A percentile compares a stretch with the other conserved stretches of the same genome.
Evolutionary conservation across 78 protist species (phyloP).

Genomic region (Dictyostelium intermedium): DNA sequence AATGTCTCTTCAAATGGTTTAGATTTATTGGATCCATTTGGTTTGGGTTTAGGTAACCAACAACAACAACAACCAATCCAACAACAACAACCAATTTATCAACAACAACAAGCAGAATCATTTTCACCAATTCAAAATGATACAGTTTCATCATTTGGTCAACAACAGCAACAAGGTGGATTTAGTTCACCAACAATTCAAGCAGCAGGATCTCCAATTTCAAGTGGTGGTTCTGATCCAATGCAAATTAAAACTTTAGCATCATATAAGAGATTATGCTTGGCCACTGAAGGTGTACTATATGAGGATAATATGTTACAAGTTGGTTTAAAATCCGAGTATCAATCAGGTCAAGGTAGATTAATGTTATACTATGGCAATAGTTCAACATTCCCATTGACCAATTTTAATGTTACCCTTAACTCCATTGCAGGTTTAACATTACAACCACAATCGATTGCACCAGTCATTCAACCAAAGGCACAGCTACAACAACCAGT

Average conservation of each 20-base stretch:
- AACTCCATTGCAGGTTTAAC: conserved; percentile 7
- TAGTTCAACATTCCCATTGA: conserved; percentile 58
- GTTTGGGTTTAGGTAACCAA: conserved; percentile 34
- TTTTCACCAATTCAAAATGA: not conserved
- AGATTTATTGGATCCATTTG: conserved; percentile 78
- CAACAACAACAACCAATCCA: conserved; percentile 5
- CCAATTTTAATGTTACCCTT: conserved; percentile 15
- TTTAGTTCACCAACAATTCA: conserved; percentile 7
- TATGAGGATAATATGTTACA: conserved; percentile 85
- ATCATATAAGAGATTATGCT: conserved; percentile 36
- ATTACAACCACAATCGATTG: conserved; percentile 70
- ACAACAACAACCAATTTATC: conserved; percentile 1
- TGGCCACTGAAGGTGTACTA: conserved; percentile 76
- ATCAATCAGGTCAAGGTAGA: conserved; percentile 40
- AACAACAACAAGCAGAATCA: conserved; percentile 27
- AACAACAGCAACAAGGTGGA: not conserved
- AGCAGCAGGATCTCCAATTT: conserved; percentile 27
- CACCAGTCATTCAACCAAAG: conserved; percentile 76
- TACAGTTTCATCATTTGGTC: not conserved
- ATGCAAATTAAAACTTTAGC: conserved; percentile 30
- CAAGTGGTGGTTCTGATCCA: conserved; percentile 11
- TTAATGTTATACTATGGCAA: conserved; percentile 80
- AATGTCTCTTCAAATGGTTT: not conserved
- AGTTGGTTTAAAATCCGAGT: conserved; percentile 84
- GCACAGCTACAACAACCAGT: conserved; percentile 81